Evolutionary conservation across 352 stramenopile genomes (phyloP), one percentile per base, ranked within the genome.

Genomic region (Globisporangium recalcitrans): DNA sequence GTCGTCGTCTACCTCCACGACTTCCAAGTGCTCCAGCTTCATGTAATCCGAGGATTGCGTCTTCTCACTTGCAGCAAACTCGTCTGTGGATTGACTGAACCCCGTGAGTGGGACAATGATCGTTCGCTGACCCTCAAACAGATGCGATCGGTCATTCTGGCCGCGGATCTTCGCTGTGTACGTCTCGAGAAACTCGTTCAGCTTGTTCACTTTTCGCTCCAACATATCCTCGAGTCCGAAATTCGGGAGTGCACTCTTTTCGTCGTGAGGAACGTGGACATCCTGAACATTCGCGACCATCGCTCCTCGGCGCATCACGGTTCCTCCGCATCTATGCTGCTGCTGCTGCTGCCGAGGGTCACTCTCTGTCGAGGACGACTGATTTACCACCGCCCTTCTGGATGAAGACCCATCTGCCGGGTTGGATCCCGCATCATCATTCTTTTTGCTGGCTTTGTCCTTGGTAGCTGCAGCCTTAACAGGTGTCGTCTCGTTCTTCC

Each of bases 111-210:
- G 73, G 0, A 72, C 42, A 9, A 75, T 31, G 26, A 75, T 78
- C 8, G 66, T 75, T 31, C 60, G 52, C 42, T 82, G 66, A 5
- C 63, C 64, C 0, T 64, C 62, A 27, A 79, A 79, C 16, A 75
- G 34, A 4, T 62, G 56, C 1, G 74, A 82, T 4, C 69, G 61
- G 24, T 77, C 51, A 36, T 69, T 62, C 2, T 75, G 58, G 16
- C 58, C 48, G 5, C 55, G 57, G 16, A 75, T 62, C 26, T 75
- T 71, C 1, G 57, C 51, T 13, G 70, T 55, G 56, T 75, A 77
- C 10, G 65, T 63, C n/a, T 64, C 62, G 1, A 82, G 60, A 49
- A 82, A 82, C 8, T 56, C 67, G 21, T 60, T 63, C 14, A 82
- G 46, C 40, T 75, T 53, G 19, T 36, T 21, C 27, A 67, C 14